phyloP scores from a whole-genome alignment of 306 rosid genomes.

The Dalbergia oliveri region DNA sequence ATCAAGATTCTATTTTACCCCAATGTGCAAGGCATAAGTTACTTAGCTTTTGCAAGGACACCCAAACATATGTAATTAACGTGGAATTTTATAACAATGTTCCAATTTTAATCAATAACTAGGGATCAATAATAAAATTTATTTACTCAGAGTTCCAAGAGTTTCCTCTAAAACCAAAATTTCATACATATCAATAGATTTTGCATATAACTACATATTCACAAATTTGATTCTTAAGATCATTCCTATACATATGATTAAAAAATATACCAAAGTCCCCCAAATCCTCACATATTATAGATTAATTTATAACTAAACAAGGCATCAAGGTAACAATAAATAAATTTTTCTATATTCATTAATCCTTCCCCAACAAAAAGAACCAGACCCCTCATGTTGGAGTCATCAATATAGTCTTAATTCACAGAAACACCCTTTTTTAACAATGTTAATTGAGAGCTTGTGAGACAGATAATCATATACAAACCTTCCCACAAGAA shows the following conservation, averaged over 20 bases:
- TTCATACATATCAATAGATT: slow-evolving; percentile 24
- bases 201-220: not conserved
- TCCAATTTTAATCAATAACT: slow-evolving; percentile 19
- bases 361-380: not conserved
- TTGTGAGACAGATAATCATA: not conserved
- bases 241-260: slow-evolving; percentile 3
- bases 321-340: not conserved
- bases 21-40: slow-evolving; percentile 4
- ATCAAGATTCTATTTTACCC: slow-evolving; percentile 5
- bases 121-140: slow-evolving; percentile 19
- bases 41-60: not conserved
- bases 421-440: not conserved
- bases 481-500: not conserved
- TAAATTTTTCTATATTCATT: not conserved
- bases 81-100: slow-evolving; percentile 10
- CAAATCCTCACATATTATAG: slow-evolving; percentile 15
- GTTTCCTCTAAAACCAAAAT: slow-evolving; percentile 11
- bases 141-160: not conserved
- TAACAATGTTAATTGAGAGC: not conserved
- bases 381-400: not conserved
- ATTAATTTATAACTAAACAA: not conserved
- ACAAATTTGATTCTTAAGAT: slow-evolving; percentile 16
- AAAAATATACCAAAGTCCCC: not conserved
- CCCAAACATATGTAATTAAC: not conserved
- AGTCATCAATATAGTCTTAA: not conserved